Base-by-base conservation (phyloP, 208 protist genomes). In the Wallacemonas collosoma region DNA sequence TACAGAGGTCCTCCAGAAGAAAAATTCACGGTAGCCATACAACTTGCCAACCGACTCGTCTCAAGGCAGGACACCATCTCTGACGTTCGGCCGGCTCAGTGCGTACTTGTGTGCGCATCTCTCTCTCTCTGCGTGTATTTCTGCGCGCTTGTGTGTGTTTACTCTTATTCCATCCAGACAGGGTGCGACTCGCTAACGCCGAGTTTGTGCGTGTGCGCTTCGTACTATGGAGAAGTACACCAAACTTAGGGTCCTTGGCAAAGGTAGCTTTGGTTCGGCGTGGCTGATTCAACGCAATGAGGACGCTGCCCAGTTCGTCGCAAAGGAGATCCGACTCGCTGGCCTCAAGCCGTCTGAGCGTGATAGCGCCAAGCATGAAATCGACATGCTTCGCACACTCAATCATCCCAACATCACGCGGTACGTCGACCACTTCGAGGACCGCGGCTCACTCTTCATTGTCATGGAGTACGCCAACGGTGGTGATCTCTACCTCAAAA, bases 401-500 rank as follows among this genome's bases (percentile, higher is more conserved):
- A 84, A 97, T 58, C 91, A 97, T 76, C 90, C 94, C 2, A 96
- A 97, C 80, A 98, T 98, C 79, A 95, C 93, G 5, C 67, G 81
- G 41, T 98, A 98, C 77, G 66, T 95, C 4, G 87, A 95, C 51
- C 93, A 97, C 75, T 95, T 94, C 71, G 86, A 94, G 70, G 72
- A 93, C 61, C 71, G 75, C 40, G 85, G 84, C 35, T 89, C 90
- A 0, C 83, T 95, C 15, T 97, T 89, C 62, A 98, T 98, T 72
- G 90, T 94, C 4, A 97, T 98, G 91, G 93, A 98, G 85, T 96
- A 96, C 81, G 93, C 90, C 61, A 91, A 96, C 78, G 93, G 92
- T 56, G 93, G 95, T 0, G 88, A 94, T 62, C 68, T 98, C 3
- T 93, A 95, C 61, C 84, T 89, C 54, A 88, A 96, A 35, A 95